A percentile compares a stretch with the other conserved stretches of the same genome.
Evolutionary conservation across 495 filamentous ascomycete species (phyloP).

Genomic region (Glonium stellatum): DNA sequence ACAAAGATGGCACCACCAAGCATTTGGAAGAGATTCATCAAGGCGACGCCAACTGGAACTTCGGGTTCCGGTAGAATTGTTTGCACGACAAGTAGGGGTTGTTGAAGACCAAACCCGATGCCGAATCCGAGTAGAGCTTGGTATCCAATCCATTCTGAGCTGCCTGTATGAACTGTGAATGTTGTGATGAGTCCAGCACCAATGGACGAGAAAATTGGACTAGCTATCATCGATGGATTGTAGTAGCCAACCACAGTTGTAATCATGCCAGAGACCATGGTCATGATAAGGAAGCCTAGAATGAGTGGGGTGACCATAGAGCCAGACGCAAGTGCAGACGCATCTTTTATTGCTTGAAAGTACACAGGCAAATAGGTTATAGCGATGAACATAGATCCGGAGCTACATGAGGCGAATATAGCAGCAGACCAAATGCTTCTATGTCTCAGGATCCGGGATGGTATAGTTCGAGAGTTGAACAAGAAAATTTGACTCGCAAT

Average conservation of each 20-base stretch:
- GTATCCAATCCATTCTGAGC: slow-evolving; percentile 26
- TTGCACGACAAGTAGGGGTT: slow-evolving; percentile 18
- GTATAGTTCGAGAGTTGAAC: slow-evolving; percentile 57
- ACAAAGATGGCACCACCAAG: slow-evolving; percentile 34
- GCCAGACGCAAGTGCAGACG: slow-evolving; percentile 12
- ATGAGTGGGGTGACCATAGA: slow-evolving; percentile 13
- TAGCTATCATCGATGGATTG: slow-evolving; percentile 24
- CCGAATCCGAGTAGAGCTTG: slow-evolving; percentile 22
- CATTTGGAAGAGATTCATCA: slow-evolving; percentile 33
- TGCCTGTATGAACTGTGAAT: slow-evolving; percentile 13
- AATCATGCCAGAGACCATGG: slow-evolving; percentile 17
- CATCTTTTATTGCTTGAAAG: slow-evolving; percentile 23
- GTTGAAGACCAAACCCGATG: slow-evolving; percentile 20
- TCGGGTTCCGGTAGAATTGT: slow-evolving; percentile 11
- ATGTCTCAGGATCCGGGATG: slow-evolving; percentile 63
- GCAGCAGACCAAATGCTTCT: slow-evolving; percentile 54
- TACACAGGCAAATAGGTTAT: slow-evolving; percentile 20
- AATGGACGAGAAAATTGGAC: slow-evolving; percentile 19
- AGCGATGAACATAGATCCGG: slow-evolving; percentile 57
- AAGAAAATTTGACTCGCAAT: slow-evolving; percentile 22
- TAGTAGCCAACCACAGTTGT: slow-evolving; percentile 20
- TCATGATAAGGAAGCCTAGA: slow-evolving; percentile 14
- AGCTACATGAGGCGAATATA: slow-evolving; percentile 51
- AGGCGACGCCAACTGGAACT: slow-evolving; percentile 24
- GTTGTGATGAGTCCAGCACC: slow-evolving; percentile 21